Percentiles rank a stretch among this genome's conserved stretches.
Evolutionary conservation across 2,329 filamentous ascomycete species (phyloP).

Genomic region (Fusarium sp.): DNA sequence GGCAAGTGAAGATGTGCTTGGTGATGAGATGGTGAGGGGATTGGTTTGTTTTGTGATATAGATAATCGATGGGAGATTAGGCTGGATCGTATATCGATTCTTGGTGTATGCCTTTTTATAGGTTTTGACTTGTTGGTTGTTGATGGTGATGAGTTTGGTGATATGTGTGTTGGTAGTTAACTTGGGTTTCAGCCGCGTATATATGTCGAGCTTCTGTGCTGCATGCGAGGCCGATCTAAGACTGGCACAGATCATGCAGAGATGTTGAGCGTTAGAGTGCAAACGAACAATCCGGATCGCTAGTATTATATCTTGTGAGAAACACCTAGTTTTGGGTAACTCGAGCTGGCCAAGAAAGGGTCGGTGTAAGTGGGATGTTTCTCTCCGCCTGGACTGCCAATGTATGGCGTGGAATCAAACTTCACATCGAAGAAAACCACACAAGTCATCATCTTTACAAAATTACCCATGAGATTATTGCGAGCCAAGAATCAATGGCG

Average conservation of each 20-base stretch:
- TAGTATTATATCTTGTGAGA: slow-evolving; percentile 23
- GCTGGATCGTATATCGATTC: slow-evolving; percentile 17
- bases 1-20: slow-evolving; percentile 24
- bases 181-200: slow-evolving; percentile 4
- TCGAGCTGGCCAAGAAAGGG: slow-evolving; percentile 21
- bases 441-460: slow-evolving; percentile 21
- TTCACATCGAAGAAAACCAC: slow-evolving; percentile 19
- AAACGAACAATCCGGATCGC: slow-evolving; percentile 16
- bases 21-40: slow-evolving; percentile 25
- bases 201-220: slow-evolving; percentile 3
- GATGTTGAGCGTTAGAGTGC: slow-evolving; percentile 1
- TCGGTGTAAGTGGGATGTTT: slow-evolving; percentile 43
- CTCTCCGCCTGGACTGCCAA: slow-evolving; percentile 12
- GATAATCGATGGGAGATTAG: slow-evolving; percentile 23
- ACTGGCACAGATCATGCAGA: slow-evolving; percentile 8
- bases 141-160: not conserved
- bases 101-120: slow-evolving; percentile 24
- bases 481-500: slow-evolving; percentile 46
- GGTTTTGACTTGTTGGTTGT: slow-evolving; percentile 7
- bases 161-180: slow-evolving; percentile 10
- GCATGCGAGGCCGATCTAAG: slow-evolving; percentile 14
- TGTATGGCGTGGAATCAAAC: slow-evolving; percentile 27
- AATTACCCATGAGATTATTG: slow-evolving; percentile 21
- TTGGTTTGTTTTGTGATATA: slow-evolving; percentile 30
- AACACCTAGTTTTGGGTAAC: not conserved